Percentiles rank a stretch among this genome's conserved stretches.
Evolutionary conservation across 2,329 filamentous ascomycete species (phyloP).

Genomic region (Xylaria sp.): DNA sequence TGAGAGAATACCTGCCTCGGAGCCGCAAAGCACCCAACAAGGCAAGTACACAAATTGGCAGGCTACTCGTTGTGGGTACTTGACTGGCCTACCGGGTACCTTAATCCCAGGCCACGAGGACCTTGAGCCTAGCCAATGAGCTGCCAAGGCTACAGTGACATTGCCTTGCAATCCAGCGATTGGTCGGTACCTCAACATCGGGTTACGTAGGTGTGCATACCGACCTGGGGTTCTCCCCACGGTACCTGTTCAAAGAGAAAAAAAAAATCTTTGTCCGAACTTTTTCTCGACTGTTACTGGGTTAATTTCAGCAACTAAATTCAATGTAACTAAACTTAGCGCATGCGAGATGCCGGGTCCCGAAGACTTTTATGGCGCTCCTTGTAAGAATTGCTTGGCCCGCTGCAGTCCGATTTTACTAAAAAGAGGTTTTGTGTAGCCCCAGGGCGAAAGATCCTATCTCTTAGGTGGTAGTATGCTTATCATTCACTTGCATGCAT

Average conservation of each 20-base stretch:
- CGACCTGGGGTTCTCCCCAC: neutral
- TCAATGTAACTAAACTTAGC: slow-evolving; percentile 8
- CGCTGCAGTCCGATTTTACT: slow-evolving; percentile 4
- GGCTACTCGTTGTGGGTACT: slow-evolving; percentile 2
- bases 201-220: slow-evolving; percentile 27
- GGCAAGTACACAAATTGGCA: slow-evolving; percentile 1
- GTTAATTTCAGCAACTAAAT: neutral
- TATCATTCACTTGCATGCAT: slow-evolving; percentile 36
- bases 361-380: slow-evolving; percentile 22
- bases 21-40: slow-evolving; percentile 19
- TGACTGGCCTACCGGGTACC: slow-evolving; percentile 28
- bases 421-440: slow-evolving; percentile 19
- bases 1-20: slow-evolving; percentile 3
- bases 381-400: slow-evolving; percentile 1
- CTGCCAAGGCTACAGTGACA: slow-evolving; percentile 10
- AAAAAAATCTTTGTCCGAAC: neutral
- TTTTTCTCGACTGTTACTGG: neutral
- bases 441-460: slow-evolving; percentile 17
- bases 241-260: too few relatives aligned
- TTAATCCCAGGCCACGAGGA: slow-evolving; percentile 27
- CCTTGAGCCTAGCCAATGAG: slow-evolving; percentile 20
- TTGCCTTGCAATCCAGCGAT: slow-evolving; percentile 24
- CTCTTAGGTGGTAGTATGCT: slow-evolving; percentile 23
- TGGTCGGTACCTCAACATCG: slow-evolving; percentile 21
- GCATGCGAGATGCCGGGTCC: slow-evolving; percentile 34